Base-by-base conservation (phyloP, 1,139 yeast species). In the Geotrichum citri-aurantii region DNA sequence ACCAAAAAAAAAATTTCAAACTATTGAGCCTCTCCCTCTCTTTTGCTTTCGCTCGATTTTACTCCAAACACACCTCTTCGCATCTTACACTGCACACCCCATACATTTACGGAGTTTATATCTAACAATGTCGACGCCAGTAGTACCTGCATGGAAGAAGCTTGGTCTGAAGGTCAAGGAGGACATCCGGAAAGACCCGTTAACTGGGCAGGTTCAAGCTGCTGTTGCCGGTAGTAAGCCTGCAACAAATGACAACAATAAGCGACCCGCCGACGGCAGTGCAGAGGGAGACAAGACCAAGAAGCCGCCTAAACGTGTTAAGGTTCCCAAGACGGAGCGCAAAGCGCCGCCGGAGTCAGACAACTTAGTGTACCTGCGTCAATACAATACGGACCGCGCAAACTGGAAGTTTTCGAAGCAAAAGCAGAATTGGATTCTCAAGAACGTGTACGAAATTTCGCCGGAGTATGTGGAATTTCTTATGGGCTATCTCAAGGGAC, bases 371-470 rank as follows among this genome's bases (percentile, higher is more conserved):
- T 92, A 92, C 68, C 74, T 92, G 65, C 80, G 84, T 60, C 89
- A 83, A 59, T 92, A 82, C 67, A 75, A 77, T 26, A 77, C 79
- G 10, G 90, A 85, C 65, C 78, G 77, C 61, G 80, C 75, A 0
- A 78, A 80, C 37, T 92, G 98, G 98, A 92, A 91, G 74, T 92
- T 92, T 70, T 87, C 95, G 60, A 92, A 92, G 69, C 96, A 88
- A 75, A 91, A 92, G 65, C 98, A 92, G 71, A 91, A 90, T 69
- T 92, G 97, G 97, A 79, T 92, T 55, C 73, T 91, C 63, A 86
- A 86, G 68, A 85, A 90, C 71, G 74, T 88, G 53, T 79, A 78
- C 17, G 63, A 69, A 44, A 79, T 86, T 19, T 88, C 33, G 14
- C 56, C 86, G 0, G 77, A 74, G 0, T 91, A 88, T 66, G 81